These are phyloP conservation scores for Tuber melanosporum DNA, from an alignment of 495 filamentous ascomycete genomes.

Conservation along the genomic window DNA sequence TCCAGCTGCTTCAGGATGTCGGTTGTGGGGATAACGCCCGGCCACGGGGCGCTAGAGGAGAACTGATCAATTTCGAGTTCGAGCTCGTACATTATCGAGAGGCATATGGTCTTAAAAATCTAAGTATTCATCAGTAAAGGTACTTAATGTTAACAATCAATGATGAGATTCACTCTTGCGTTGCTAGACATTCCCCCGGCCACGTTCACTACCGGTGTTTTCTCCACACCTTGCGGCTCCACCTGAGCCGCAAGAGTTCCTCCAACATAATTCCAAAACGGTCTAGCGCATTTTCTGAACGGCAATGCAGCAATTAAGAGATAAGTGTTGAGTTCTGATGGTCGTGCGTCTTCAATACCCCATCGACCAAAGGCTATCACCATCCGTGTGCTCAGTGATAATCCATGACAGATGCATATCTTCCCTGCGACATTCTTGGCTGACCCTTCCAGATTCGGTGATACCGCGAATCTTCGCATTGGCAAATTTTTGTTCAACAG, in stretches of 20 bases:
- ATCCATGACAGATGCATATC: slow-evolving; percentile 23
- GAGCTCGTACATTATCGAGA: slow-evolving; percentile 29
- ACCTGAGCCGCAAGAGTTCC: slow-evolving; percentile 6
- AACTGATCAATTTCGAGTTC: slow-evolving; percentile 27
- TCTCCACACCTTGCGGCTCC: neutral
- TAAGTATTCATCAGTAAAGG: neutral
- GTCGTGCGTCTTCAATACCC: slow-evolving; percentile 3
- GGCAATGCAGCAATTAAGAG: slow-evolving; percentile 18
- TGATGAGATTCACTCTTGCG: neutral
- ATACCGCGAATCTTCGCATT: slow-evolving; percentile 23
- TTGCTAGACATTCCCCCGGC: neutral
- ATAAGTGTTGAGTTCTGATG: slow-evolving; percentile 24
- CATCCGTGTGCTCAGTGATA: slow-evolving; percentile 20
- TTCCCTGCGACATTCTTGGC: slow-evolving; percentile 27
- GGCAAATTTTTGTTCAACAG: slow-evolving; percentile 24
- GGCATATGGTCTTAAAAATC: slow-evolving; percentile 19
- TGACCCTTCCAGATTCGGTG: neutral
- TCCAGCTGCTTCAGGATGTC: slow-evolving; percentile 23
- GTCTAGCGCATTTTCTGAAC: slow-evolving; percentile 16
- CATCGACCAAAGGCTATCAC: slow-evolving; percentile 16
- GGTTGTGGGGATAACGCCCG: slow-evolving; percentile 27
- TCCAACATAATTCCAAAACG: slow-evolving; percentile 25
- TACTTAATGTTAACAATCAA: neutral
- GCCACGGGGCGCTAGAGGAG: slow-evolving; percentile 23
- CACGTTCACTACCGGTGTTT: neutral